phyloP scores from a whole-genome alignment of 805 yeast genomes.

The Candida caryicola region DNA sequence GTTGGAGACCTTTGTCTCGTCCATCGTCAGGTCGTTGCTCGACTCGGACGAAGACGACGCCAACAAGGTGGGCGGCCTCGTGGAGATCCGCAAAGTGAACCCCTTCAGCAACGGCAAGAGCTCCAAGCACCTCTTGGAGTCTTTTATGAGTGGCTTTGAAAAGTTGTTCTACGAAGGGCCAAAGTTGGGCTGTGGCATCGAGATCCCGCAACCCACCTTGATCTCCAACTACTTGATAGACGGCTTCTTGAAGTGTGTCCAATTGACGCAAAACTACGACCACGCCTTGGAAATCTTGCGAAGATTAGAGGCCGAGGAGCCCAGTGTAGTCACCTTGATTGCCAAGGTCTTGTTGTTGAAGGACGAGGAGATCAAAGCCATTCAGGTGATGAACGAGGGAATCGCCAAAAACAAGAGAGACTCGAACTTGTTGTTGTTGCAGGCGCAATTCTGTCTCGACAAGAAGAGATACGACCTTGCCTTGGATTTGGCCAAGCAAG shows the following conservation, averaged over 20 bases:
- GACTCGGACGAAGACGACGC: constrained; percentile 65
- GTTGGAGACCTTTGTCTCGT: constrained; percentile 59
- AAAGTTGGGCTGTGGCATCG: constrained; percentile 61
- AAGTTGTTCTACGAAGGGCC: constrained; percentile 63
- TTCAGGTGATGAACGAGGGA: constrained; percentile 51
- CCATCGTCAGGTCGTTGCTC: constrained; percentile 71
- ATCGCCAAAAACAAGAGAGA: constrained; percentile 50
- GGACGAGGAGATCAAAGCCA: constrained; percentile 60
- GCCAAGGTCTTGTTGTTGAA: constrained; percentile 52
- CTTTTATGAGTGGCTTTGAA: constrained; percentile 65
- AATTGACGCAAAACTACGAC: constrained; percentile 62
- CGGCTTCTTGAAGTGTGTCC: constrained; percentile 62
- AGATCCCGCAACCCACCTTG: constrained; percentile 64
- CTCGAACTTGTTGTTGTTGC: constrained; percentile 51
- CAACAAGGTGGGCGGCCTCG: constrained; percentile 54
- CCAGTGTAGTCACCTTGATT: constrained; percentile 55
- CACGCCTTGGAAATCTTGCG: constrained; percentile 58
- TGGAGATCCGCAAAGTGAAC: constrained; percentile 79
- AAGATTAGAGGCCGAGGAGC: constrained; percentile 50
- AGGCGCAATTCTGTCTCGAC: constrained; percentile 54
- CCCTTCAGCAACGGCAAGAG: constrained; percentile 57
- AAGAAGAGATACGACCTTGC: constrained; percentile 57
- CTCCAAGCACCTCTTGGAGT: constrained; percentile 39
- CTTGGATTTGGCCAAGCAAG: constrained; percentile 55
- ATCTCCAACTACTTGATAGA: constrained; percentile 71